Evolutionary conservation across 2,329 filamentous ascomycete genomes (phyloP), one percentile per base, ranked within the genome.

Genomic region (Dichotomopilus funicola): DNA sequence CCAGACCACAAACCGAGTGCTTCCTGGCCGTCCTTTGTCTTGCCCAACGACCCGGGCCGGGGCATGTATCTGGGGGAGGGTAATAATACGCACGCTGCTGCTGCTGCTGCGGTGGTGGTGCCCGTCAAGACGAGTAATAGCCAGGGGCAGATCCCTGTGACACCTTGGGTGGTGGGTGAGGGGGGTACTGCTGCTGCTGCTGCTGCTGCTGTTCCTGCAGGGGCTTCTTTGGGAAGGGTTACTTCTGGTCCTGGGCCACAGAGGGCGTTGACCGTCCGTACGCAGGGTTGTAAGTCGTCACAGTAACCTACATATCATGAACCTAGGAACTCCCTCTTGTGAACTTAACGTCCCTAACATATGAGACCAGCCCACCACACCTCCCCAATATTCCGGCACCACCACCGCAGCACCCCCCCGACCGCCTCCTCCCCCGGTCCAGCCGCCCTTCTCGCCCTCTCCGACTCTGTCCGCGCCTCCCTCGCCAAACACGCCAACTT

Each of bases 381-480:
- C 41, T 19, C 19, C 10, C 7, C 41, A 37, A 36, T 57, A 7
- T 5, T 34, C 31, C 42, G 40, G 35, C 31, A 50, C 3, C 40
- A 38, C 10, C 9, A 33, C 8, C 44, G 41, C 38, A 48, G 19
- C 3, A 33, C 38, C 5, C 42, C 37, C 2, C 43, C 43, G 12
- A 34, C 53, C 42, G 43, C 41, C 13, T 12, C n/a, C 19, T 27
- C 19, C 2, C 19, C 19, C 13, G 50, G 49, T 27, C 10, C 46
- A 8, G 36, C 37, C 1, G 41, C 61, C 0, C 57, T 76, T 2
- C 63, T 77, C 4, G 61, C 70, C 12, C 66, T 79, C 5, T 76
- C 73, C 38, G 73, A 79, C 57, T 66, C 69, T 1, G 65, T 75
- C 37, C 70, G 77, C 2, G 59, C 61, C 2, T 70, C 66, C 8